Percentiles rank a stretch among this genome's conserved stretches.
phyloP scores from a whole-genome alignment of 2,329 filamentous ascomycete species.

The Fusarium nelsonii region DNA sequence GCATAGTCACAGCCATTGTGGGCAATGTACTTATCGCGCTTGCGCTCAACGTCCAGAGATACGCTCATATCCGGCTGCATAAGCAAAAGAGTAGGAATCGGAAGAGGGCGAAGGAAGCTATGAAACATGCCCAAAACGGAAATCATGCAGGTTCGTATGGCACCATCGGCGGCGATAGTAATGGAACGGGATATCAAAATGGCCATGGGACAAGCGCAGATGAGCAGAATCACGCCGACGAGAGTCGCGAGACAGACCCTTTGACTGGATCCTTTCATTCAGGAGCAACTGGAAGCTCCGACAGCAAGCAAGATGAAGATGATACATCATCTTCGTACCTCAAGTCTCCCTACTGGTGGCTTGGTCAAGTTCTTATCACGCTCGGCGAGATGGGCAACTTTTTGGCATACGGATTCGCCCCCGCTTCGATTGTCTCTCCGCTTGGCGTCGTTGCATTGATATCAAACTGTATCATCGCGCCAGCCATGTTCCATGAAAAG shows the following conservation, averaged over 20 bases:
- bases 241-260: slow-evolving; percentile 62
- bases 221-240: slow-evolving; percentile 53
- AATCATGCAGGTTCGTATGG: slow-evolving; percentile 52
- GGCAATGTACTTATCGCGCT: slow-evolving; percentile 96
- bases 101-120: slow-evolving; percentile 65
- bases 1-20: slow-evolving; percentile 90
- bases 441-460: slow-evolving; percentile 96
- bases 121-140: slow-evolving; percentile 59
- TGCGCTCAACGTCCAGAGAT: slow-evolving; percentile 95
- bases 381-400: slow-evolving; percentile 97
- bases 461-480: slow-evolving; percentile 96
- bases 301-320: slow-evolving; percentile 45
- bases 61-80: slow-evolving; percentile 89
- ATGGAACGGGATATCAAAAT: slow-evolving; percentile 43
- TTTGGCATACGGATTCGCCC: slow-evolving; percentile 95
- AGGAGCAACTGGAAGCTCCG: slow-evolving; percentile 43
- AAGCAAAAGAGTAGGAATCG: slow-evolving; percentile 73
- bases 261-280: slow-evolving; percentile 65
- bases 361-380: slow-evolving; percentile 91
- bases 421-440: slow-evolving; percentile 96
- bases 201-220: slow-evolving; percentile 24
- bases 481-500: slow-evolving; percentile 89
- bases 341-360: slow-evolving; percentile 95
- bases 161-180: slow-evolving; percentile 45
- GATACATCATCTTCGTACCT: slow-evolving; percentile 78